Conservation (phyloP, 805 yeast genomes). For the Yamadazyma scolyti region DNA sequence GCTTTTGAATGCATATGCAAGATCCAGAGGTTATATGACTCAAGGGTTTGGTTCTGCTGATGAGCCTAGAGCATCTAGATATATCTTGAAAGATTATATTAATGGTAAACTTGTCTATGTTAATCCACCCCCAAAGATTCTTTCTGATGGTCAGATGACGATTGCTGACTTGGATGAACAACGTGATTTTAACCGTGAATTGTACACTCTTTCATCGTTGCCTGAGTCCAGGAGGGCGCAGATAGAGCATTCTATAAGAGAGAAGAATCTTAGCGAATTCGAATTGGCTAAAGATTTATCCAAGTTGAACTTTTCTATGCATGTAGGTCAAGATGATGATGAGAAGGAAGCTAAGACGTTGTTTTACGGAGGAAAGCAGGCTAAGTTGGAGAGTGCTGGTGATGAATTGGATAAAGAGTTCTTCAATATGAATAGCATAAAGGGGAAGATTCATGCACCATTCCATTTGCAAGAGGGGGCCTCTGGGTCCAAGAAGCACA, state of each 20-base stretch:
- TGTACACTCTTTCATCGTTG: conserved; percentile 61
- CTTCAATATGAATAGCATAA: conserved; percentile 62
- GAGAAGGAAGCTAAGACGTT: conserved; percentile 40
- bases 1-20: conserved; percentile 84
- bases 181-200: conserved; percentile 64
- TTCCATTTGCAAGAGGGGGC: conserved; percentile 54
- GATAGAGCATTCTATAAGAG: conserved; percentile 57
- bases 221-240: conserved; percentile 75
- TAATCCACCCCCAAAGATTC: conserved; percentile 76
- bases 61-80: conserved; percentile 90
- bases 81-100: conserved; percentile 90
- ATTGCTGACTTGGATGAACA: conserved; percentile 38
- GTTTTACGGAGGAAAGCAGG: conserved; percentile 79
- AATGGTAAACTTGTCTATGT: conserved; percentile 83
- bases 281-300: conserved; percentile 68
- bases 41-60: conserved; percentile 98
- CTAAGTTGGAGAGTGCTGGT: conserved; percentile 73
- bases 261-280: conserved; percentile 51
- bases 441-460: conserved; percentile 65
- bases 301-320: conserved; percentile 75
- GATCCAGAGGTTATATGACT: conserved; percentile 96
- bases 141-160: conserved; percentile 58
- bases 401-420: conserved; percentile 84
- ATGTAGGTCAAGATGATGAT: conserved; percentile 43
- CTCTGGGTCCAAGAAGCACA: conserved; percentile 52